Evolutionary conservation across 306 rosid genomes (phyloP), one percentile per base, ranked within the genome.

Genomic region (Quercus wislizeni): DNA sequence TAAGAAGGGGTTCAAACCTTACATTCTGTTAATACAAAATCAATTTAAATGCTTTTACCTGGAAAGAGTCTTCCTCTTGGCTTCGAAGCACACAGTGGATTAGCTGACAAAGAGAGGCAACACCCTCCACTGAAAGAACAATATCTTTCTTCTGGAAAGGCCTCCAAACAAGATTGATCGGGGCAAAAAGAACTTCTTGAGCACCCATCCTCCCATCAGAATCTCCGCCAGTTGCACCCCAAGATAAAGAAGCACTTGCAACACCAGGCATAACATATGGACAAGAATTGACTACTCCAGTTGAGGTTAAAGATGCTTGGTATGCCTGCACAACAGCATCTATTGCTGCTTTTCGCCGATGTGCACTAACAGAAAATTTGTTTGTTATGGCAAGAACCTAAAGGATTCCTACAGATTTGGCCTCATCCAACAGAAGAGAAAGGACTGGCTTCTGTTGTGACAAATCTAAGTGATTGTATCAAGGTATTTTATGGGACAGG

Each of bases 341-440:
- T 35, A 95, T 89, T 31, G 90, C 97, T 12, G 90, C 87, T 80
- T 83, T 91, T 76, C 92, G 99, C 61, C 88, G 94, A 86, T 92
- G 96, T 52, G 98, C 99, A 78, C 98, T 95, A 46, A 95, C 98
- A 56, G 99, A 90, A 80, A 95, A 95, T 83, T 91, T 93, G 81
- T 95, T 95, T 63, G 99, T 95, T 78, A 95, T 83, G 61, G 99
- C 99, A 80, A 95, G 97, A 69, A 95, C 92, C 97, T 97, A 95
- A 41, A 97, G 99, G 78, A 95, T 90, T 80, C 99, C 99, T 76
- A 95, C 91, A 72, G 96, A 77, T 80, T 91, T 95, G n/a, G 97
- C 99, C 84, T 95, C 97, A 76, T 92, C 99, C 86, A 95, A 80
- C 79, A 95, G 85, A 75, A 95, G 89, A 27, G 95, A 85, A 52